Evolutionary conservation across 306 rosid genomes (phyloP), one percentile per base, ranked within the genome.

Genomic region (Trifolium pratense): DNA sequence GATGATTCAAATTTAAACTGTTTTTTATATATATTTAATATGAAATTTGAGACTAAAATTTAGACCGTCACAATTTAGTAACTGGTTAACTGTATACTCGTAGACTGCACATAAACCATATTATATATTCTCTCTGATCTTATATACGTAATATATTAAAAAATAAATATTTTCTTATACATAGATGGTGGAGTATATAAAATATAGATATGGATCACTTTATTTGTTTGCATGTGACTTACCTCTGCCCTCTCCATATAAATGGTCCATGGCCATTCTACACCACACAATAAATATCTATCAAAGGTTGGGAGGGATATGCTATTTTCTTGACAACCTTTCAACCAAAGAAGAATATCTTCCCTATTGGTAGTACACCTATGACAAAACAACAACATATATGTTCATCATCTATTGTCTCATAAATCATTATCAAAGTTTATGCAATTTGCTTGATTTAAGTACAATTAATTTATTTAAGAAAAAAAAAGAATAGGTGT

Each of bases 241-340:
- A 59, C 17, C 11, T 2, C 2, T 23, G 9, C 37, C 13, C 18
- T 57, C 18, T 25, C 25, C 14, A 53, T 20, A 18, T 53, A 36
- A 53, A 53, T 53, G 59, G 34, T 56, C 62, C 62, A 21, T 23
- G n/a, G 11, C 4, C 10, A 9, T 18, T 5, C 49, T 18, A 36
- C 29, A 5, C 68, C 68, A 37, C 51, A 63, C 49, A 37, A 17
- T 63, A 63, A 63, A 64, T 65, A 65, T 65, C 52, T 59, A 29
- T 18, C 29, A 52, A 8, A 52, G 14, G 13, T 16, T 57, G 40
- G 40, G n/a, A n/a, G n/a, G n/a, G 20, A 59, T 59, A 59, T 59
- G 65, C 65, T 26, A n/a, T 59, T 59, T 29, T 59, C 40, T 12
- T 59, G 0, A 39, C 69, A 64, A 39, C 52, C 69, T 64, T 37